These are phyloP conservation scores for Penicillium sp. DNA, from an alignment of 2,329 filamentous ascomycete genomes.

Conservation along the genomic window DNA sequence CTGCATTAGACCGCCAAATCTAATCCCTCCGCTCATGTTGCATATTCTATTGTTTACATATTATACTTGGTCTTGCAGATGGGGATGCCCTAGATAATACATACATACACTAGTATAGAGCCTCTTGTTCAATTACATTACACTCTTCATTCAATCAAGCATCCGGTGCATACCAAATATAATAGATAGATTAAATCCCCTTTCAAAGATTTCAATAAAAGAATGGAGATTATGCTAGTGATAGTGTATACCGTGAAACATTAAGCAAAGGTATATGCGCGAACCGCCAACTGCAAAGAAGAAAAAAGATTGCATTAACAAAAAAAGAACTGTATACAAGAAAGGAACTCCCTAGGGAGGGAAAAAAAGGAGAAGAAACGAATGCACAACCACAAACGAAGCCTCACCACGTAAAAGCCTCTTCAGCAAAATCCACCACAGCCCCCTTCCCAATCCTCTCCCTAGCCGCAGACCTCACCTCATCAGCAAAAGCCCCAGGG, in stretches of 20 bases:
- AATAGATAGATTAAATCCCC: too few relatives aligned
- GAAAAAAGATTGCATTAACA: not conserved
- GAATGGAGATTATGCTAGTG: not conserved
- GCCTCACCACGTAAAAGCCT: slow-evolving; percentile 61
- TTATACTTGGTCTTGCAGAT: not conserved
- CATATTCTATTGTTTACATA: not conserved
- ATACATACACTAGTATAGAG: not conserved
- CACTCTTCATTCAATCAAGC: not conserved
- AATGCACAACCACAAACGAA: slow-evolving; percentile 1
- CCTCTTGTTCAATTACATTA: not conserved
- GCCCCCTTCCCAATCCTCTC: slow-evolving; percentile 51
- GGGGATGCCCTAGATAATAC: not conserved
- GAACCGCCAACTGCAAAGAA: not conserved
- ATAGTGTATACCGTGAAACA: not conserved
- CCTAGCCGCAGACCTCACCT: slow-evolving; percentile 55
- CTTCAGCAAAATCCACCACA: slow-evolving; percentile 61
- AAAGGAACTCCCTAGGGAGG: not conserved
- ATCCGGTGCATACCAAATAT: not conserved
- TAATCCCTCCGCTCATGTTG: not conserved
- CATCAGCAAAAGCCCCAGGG: slow-evolving; percentile 61
- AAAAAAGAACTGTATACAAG: not conserved
- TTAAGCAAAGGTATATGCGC: not conserved
- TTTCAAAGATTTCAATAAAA: not conserved
- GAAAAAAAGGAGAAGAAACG: not conserved
- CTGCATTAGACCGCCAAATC: not conserved